These are phyloP conservation scores for Leonotis leonurus DNA, from an alignment of 257 asterid genomes.

Conservation along the genomic window DNA sequence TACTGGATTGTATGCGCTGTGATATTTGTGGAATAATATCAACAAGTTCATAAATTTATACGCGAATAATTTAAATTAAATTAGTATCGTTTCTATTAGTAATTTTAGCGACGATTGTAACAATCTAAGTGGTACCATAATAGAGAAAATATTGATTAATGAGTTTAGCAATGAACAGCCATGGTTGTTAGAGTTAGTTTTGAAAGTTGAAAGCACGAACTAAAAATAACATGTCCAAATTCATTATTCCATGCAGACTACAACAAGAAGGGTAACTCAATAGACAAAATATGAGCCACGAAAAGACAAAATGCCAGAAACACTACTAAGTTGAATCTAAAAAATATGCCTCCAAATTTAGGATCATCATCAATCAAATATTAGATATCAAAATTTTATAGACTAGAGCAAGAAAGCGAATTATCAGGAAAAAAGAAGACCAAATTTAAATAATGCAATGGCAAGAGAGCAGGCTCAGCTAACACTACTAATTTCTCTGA, in stretches of 20 bases:
- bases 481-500: not conserved
- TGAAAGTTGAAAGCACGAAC: too few relatives aligned
- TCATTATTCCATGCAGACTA: not conserved
- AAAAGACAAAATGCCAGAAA: not conserved
- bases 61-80: too few relatives aligned
- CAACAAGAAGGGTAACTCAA: not conserved
- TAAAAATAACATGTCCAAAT: too few relatives aligned
- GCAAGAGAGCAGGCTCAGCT: not conserved
- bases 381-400: not conserved
- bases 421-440: not conserved
- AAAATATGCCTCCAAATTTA: not conserved
- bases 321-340: not conserved
- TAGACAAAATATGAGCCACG: not conserved
- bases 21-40: too few relatives aligned
- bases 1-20: too few relatives aligned
- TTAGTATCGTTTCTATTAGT: not conserved
- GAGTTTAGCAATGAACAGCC: too few relatives aligned
- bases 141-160: too few relatives aligned
- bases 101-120: too few relatives aligned
- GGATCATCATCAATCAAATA: conserved; percentile 5
- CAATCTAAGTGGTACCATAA: too few relatives aligned
- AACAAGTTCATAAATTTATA: too few relatives aligned
- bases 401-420: not conserved
- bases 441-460: not conserved
- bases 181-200: too few relatives aligned